Base-by-base conservation (phyloP, 2,329 filamentous ascomycete genomes). In the Trichophyton rubrum region DNA sequence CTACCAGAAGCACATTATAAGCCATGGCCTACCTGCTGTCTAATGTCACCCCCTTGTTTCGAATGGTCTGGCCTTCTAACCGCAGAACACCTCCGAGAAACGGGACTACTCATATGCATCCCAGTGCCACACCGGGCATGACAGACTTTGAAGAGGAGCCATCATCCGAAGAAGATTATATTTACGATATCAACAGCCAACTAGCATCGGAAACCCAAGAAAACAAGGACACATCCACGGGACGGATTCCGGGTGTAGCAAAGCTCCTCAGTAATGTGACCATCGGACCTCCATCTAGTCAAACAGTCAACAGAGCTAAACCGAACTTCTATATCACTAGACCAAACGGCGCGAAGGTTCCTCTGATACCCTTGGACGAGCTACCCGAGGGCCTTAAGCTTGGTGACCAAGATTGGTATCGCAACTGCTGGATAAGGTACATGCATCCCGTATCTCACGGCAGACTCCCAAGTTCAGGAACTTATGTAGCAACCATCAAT, bases 291-390 rank as follows among this genome's bases (percentile, higher is more conserved):
- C 55, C 3, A 15, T 24, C 33, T 13, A 17, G 15, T 30, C 20
- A n/a, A 15, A 8, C 30, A 9, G 3, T 6, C 20, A 15, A 35
- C 27, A n/a, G 49, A 3, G 67, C 69, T 22, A 66, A 65, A 20
- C 74, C 75, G 2, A 64, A 67, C 13, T 77, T 73, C 65, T 78
- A 72, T 61, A 64, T 78, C 47, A 65, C 70, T 40, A 71, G 76
- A 1, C 68, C 70, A 1, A 71, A 72, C 41, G 68, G 70, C 5
- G 61, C 63, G 5, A 61, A 70, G 13, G 69, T 73, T 9, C 76
- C 76, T 6, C 66, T 78, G 27, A 70, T 78, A 22, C 69, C 76
- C 0, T 59, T 75, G 6, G 76, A 78, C 59, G 76, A 78, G 66
- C 65, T 78, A 2, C 75, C 75, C 2, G 51, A 62, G 0, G 73